Evolutionary conservation across 2,329 filamentous ascomycete genomes (phyloP), one percentile per base, ranked within the genome.

Genomic region (Ophiostoma perfectum): DNA sequence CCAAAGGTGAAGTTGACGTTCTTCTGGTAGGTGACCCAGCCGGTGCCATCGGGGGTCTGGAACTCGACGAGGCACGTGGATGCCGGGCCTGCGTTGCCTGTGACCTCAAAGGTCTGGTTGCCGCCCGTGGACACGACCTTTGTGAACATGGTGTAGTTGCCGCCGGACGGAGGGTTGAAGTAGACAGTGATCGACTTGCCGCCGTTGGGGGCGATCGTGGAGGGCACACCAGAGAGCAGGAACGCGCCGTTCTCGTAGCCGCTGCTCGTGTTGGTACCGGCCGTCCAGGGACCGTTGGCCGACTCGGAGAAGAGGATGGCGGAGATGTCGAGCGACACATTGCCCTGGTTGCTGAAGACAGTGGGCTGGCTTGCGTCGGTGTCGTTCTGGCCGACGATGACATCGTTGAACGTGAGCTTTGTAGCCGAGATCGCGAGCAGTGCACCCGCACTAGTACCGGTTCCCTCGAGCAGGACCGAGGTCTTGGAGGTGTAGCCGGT

Each of bases 21-120:
- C 2, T 77, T 69, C 5, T 77, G 72, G 67, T 83, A 86, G 2
- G 77, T 72, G 2, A 83, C 78, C 85, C 85, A 88, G 0, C 78
- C 78, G 2, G 73, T 75, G 2, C 80, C 83, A 72, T 86, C 83
- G 0, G 77, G 73, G 0, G 78, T 82, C 73, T 87, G 81, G 73
- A 87, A 87, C 72, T 87, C 82, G 4, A 88, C 74, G 0, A 84
- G 73, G 0, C 83, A 83, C 0, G 76, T 76, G 0, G 86, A 82
- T 0, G 81, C 75, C 1, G 80, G 80, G 0, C 83, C 84, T 7
- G 84, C 80, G 1, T 80, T 79, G 14, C 79, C 85, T 0, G 82
- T 76, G 14, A 86, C 77, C 41, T 80, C 79, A 11, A 87, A 76
- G 0, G 80, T 77, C 14, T 78, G 77, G 62, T 76, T 81, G 0